phyloP scores from a whole-genome alignment of 2,329 filamentous ascomycete species.

The Tolypocladium ophioglossoides region DNA sequence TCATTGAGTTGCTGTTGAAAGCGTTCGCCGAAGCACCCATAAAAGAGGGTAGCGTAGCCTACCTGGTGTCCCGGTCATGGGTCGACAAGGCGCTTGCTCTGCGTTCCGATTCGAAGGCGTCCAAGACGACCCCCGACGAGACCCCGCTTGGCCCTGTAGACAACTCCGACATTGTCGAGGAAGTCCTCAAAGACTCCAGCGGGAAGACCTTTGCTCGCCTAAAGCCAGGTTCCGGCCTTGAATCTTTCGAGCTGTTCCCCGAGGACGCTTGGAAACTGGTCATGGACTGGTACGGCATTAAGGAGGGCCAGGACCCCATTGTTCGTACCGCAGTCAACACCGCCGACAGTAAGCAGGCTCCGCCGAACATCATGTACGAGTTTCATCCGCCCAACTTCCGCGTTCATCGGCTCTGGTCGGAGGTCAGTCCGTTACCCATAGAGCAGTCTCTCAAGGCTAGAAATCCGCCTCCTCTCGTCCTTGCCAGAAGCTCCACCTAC shows the following conservation, averaged over 20 bases:
- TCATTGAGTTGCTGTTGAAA: constrained; percentile 53
- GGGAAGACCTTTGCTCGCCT: constrained; percentile 59
- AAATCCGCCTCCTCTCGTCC: constrained; percentile 48
- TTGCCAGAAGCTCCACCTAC: constrained; percentile 62
- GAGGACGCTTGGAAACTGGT: constrained; percentile 74
- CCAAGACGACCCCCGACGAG: constrained; percentile 48
- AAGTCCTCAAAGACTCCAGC: constrained; percentile 40
- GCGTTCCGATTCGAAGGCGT: constrained; percentile 44
- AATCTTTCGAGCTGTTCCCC: constrained; percentile 69
- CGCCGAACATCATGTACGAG: constrained; percentile 67
- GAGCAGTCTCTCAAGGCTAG: constrained; percentile 50
- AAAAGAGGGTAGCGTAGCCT: constrained; percentile 65
- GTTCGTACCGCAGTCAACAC: constrained; percentile 70
- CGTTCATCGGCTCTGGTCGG: constrained; percentile 65
- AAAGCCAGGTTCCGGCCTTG: constrained; percentile 54
- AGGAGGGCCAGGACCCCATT: constrained; percentile 59
- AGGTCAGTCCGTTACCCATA: constrained; percentile 43
- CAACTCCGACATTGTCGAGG: constrained; percentile 70
- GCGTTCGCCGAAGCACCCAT: constrained; percentile 41
- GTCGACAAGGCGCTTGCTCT: constrained; percentile 61
- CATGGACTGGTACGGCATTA: constrained; percentile 71
- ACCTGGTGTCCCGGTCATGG: constrained; percentile 72
- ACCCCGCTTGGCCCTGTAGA: constrained; percentile 68
- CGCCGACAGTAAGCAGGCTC: constrained; percentile 24
- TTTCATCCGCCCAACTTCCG: constrained; percentile 76